phyloP scores from a whole-genome alignment of 768 basidiomycete genomes.

The Tubosaeta sp. region DNA sequence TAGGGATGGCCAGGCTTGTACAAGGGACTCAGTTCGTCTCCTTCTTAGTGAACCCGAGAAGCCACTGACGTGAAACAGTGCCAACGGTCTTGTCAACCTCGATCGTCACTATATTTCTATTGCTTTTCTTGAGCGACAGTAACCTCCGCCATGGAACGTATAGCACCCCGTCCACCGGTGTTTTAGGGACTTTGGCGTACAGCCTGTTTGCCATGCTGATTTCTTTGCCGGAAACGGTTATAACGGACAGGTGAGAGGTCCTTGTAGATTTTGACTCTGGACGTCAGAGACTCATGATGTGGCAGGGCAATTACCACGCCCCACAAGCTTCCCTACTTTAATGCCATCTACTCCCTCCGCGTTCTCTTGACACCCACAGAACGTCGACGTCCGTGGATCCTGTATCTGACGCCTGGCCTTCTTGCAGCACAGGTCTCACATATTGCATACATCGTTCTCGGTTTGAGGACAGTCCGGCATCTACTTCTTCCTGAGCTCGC shows the following conservation, averaged over 20 bases:
- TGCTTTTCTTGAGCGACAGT: slow-evolving; percentile 54
- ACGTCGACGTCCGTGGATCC: slow-evolving; percentile 69
- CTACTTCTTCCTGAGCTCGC: slow-evolving; percentile 56
- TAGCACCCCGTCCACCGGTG: slow-evolving; percentile 55
- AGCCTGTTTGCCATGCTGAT: slow-evolving; percentile 63
- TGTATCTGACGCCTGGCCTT: slow-evolving; percentile 76
- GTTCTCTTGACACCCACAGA: slow-evolving; percentile 79
- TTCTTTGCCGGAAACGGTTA: slow-evolving; percentile 61
- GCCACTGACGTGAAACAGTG: slow-evolving; percentile 43
- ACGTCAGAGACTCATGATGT: slow-evolving; percentile 1
- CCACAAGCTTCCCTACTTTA: slow-evolving; percentile 64
- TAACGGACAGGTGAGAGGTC: slow-evolving; percentile 65
- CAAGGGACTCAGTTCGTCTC: slow-evolving; percentile 64
- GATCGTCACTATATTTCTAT: slow-evolving; percentile 52
- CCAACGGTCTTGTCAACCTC: slow-evolving; percentile 46
- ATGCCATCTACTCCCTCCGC: slow-evolving; percentile 54
- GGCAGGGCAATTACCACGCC: slow-evolving; percentile 79
- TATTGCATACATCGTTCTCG: slow-evolving; percentile 42
- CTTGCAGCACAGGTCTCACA: slow-evolving; percentile 41
- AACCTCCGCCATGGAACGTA: slow-evolving; percentile 62
- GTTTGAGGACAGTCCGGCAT: slow-evolving; percentile 40
- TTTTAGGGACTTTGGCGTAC: slow-evolving; percentile 61
- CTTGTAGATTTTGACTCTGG: background rate
- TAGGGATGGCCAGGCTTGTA: slow-evolving; percentile 74
- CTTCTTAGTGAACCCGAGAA: slow-evolving; percentile 23